Evolutionary conservation across 768 basidiomycete genomes (phyloP), one percentile per base, ranked within the genome.

Genomic region (Suillus weaverae): DNA sequence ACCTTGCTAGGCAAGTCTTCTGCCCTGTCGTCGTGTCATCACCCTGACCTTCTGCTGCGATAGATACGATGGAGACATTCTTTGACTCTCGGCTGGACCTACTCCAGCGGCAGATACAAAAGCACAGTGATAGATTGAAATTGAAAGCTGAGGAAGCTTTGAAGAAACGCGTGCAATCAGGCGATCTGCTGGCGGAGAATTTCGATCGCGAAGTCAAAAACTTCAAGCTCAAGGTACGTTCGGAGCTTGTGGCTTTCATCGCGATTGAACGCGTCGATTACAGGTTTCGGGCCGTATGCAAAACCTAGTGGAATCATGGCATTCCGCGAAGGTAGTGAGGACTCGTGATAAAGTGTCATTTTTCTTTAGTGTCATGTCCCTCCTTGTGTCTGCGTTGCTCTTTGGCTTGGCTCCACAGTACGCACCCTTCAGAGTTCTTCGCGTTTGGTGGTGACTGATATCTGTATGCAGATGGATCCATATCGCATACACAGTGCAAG

Each of bases 41-140:
- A 39, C 6, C n/a, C 35, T 62, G 11, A 57, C 20, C n/a, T 43
- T 8, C 26, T 32, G 22, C 6, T 7, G 7, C 11, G 14, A 54
- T 71, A 96, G 95, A 97, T 77, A 97, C 95, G 10, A 81, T 95
- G 75, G 95, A 97, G 78, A 97, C 95, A 0, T 97, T 91, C 73
- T 97, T 95, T 74, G 95, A 98, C 79, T 94, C 95, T 1, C 89
- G 92, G 73, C 80, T 92, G 67, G 92, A 92, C 73, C 82, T 94
- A 18, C 77, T 92, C 4, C 92, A 97, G 74, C 88, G 95, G 48
- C 88, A 87, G 64, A 83, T 97, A 35, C 90, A 92, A 76, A 95
- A 91, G 63, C 94, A 95, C 72, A 88, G 92, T 69, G 92, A 95
- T 66, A 83, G 86, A 55, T 82, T 97, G 62, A 95, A 92, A 81